Evolutionary conservation across 768 basidiomycete genomes (phyloP).

Genomic region (Leccinum truebloodii): DNA sequence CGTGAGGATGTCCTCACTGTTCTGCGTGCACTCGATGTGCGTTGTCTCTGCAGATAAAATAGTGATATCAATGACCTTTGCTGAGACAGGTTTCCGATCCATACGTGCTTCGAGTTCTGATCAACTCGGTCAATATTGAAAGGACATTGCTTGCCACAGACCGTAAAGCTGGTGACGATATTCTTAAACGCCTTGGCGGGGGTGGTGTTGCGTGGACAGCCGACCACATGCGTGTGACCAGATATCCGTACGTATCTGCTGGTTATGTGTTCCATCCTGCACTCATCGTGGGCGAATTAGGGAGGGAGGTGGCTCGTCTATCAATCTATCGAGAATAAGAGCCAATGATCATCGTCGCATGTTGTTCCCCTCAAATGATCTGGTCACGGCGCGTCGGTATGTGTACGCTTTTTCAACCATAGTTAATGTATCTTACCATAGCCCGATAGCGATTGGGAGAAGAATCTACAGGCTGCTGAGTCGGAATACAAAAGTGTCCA

Average conservation of each 20-base stretch:
- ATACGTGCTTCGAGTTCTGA: constrained; percentile 76
- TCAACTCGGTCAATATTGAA: constrained; percentile 77
- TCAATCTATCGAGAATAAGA: constrained; percentile 34
- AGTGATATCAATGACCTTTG: background rate
- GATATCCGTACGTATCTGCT: constrained; percentile 55
- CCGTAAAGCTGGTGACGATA: constrained; percentile 63
- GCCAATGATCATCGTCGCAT: constrained; percentile 42
- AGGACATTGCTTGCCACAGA: constrained; percentile 60
- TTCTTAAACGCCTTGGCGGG: constrained; percentile 42
- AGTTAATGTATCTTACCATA: background rate
- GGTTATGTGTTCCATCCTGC: background rate
- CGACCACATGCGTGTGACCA: constrained; percentile 62
- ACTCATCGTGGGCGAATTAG: constrained; percentile 35
- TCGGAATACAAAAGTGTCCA: constrained; percentile 34
- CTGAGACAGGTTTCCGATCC: constrained; percentile 65
- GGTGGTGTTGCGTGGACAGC: constrained; percentile 65
- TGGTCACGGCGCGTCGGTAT: constrained; percentile 48
- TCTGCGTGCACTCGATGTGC: constrained; percentile 77
- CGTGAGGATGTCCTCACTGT: constrained; percentile 64
- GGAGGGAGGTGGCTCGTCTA: constrained; percentile 67
- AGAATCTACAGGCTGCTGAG: constrained; percentile 41
- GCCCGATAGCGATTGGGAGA: constrained; percentile 46
- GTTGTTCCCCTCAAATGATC: constrained; percentile 55
- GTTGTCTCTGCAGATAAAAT: constrained; percentile 16
- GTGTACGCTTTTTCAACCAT: constrained; percentile 16